These are phyloP conservation scores for Excoecaria agallocha DNA, from an alignment of 345 rosid genomes.

Conservation along the genomic window DNA sequence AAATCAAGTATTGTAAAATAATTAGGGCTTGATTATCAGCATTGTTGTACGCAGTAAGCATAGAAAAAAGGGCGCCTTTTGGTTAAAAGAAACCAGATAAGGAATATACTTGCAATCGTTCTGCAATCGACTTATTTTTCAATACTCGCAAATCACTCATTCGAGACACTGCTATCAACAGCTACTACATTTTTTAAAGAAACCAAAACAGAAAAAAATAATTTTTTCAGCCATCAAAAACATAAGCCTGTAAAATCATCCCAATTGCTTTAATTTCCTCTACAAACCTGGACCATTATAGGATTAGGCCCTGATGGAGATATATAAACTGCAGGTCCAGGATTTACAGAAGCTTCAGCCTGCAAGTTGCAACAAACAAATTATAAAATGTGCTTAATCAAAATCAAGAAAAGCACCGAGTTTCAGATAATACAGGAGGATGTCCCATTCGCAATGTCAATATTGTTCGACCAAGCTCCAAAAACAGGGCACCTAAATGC, in stretches of 20 bases:
- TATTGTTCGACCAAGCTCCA: constrained; percentile 93
- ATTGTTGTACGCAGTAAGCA: too few species aligned
- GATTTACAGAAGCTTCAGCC: constrained; percentile 65
- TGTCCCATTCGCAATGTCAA: constrained; percentile 76
- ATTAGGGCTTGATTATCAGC: too few species aligned
- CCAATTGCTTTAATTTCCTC: not conserved
- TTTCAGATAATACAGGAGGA: constrained; percentile 55
- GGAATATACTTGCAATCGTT: too few species aligned
- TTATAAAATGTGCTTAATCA: constrained; percentile 1
- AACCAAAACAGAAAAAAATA: too few species aligned
- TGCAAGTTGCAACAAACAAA: constrained; percentile 31
- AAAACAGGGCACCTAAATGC: constrained; percentile 80
- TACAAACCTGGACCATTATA: constrained; percentile 87
- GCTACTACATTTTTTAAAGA: not conserved
- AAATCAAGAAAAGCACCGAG: not conserved
- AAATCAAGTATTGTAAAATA: too few species aligned
- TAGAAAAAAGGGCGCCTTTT: too few species aligned
- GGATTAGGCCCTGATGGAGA: constrained; percentile 92
- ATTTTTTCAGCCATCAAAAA: not conserved
- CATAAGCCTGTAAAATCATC: not conserved
- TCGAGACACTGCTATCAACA: not conserved
- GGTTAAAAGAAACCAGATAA: too few species aligned
- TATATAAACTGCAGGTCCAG: constrained; percentile 96
- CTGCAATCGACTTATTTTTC: not conserved
- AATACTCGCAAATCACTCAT: not conserved